Evolutionary conservation across 169 alveolate genomes (phyloP).

Genomic region (Eimeria falciformis): DNA sequence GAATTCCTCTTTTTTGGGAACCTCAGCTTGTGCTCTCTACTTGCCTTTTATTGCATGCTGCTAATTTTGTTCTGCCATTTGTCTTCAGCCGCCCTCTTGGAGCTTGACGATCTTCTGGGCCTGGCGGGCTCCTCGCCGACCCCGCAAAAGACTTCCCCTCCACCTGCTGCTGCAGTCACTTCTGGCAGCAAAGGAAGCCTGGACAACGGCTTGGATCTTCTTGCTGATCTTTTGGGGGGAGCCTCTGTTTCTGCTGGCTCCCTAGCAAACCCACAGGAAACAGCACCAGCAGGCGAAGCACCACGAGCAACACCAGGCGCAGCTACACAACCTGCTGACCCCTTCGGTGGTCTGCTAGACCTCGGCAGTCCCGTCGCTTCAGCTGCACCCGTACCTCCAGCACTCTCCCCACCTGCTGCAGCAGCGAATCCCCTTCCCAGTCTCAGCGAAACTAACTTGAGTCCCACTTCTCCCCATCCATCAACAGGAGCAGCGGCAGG

Average conservation of each 20-base stretch:
- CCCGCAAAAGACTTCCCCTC: not conserved
- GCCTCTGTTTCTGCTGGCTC: conserved; percentile 27
- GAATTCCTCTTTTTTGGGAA: too few species aligned
- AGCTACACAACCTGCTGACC: not conserved
- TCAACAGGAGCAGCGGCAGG: not conserved
- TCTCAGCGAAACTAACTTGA: not conserved
- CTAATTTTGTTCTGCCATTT: not conserved
- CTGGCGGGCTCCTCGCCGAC: conserved; percentile 16
- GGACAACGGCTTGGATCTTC: conserved; percentile 38
- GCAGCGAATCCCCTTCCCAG: not conserved
- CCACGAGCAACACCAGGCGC: not conserved
- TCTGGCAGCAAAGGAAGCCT: not conserved
- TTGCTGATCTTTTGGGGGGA: conserved; percentile 44
- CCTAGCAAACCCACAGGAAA: not conserved
- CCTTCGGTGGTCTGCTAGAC: conserved; percentile 3
- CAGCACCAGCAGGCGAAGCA: not conserved
- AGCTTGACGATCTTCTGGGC: conserved; percentile 37
- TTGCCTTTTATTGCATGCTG: not conserved
- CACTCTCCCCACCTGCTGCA: not conserved
- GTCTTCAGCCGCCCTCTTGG: conserved; percentile 20
- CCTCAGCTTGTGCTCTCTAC: not conserved
- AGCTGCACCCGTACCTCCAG: not conserved
- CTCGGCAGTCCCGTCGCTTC: not conserved
- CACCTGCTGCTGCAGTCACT: not conserved
- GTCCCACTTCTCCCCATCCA: not conserved